Base-by-base conservation (phyloP, 163 green algal species). In the Scenedesmus sp. region DNA sequence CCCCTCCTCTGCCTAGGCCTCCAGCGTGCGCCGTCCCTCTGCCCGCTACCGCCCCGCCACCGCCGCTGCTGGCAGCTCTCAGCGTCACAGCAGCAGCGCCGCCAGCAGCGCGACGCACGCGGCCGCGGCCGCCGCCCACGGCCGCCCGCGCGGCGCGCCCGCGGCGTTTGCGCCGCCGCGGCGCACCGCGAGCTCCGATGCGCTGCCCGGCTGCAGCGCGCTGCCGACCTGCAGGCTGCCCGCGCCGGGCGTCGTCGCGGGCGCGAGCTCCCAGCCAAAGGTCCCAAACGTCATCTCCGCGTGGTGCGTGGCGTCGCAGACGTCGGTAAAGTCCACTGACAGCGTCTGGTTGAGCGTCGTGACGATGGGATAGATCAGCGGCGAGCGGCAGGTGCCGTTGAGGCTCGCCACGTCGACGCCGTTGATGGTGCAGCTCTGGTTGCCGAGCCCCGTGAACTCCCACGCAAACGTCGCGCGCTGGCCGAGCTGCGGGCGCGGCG, bases 381-480 rank as follows among this genome's bases (percentile, higher is more conserved):
- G 73, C 4, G 60, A 74, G 24, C 42, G 47, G 48, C 73, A 80
- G 7, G 13, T 29, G 50, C 73, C 73, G 33, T 51, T 65, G 10
- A 28, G 1, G 29, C 26, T 58, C 58, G 34, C 53, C 11, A 47
- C 28, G 60, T 47, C 60, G 10, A 67, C 48, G 31, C 73, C 73
- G 33, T 80, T 36, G 11, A 80, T 56, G 2, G 48, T 36, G 31
- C 73, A 80, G 9, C 22, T 58, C 1, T 47, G 44, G 20, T 65
- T 73, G n/a, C 73, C 73, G 4, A 80, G 73, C 13, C 73, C 73
- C 4, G 20, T 57, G n/a, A 56, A 80, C 45, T 65, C 24, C 73
- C 73, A 80, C 1, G 51, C 15, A 39, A 80, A 72, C 5, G 28
- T 44, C 2, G 60, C 73, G 9, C 57, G 42, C 6, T 39, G n/a